phyloP scores from a whole-genome alignment of 1,284 basidiomycete genomes.

The Cryptococcus jaspeensis region DNA sequence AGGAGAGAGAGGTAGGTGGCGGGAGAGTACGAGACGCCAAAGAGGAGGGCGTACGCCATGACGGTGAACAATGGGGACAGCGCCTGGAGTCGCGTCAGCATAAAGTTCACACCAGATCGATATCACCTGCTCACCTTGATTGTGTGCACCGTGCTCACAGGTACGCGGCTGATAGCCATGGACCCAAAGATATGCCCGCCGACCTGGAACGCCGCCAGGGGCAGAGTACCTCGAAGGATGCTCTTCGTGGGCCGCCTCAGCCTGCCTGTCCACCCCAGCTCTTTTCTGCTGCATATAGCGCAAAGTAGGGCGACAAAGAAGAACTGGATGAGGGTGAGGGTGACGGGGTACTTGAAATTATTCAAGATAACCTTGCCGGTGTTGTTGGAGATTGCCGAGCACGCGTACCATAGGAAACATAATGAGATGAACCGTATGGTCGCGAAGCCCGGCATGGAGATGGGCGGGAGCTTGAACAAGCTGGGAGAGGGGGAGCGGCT shows the following conservation, averaged over 20 bases:
- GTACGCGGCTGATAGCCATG: constrained; percentile 92
- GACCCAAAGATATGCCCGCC: constrained; percentile 97
- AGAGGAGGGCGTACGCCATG: constrained; percentile 85
- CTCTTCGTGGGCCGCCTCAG: constrained; percentile 67
- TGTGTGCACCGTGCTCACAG: constrained; percentile 96
- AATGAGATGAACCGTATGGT: constrained; percentile 48
- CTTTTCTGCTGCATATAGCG: constrained; percentile 70
- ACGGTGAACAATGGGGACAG: constrained; percentile 97
- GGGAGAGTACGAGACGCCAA: constrained; percentile 85
- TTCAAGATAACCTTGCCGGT: constrained; percentile 53
- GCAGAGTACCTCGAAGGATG: constrained; percentile 75
- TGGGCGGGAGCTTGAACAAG: constrained; percentile 20
- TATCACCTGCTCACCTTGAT: constrained; percentile 72
- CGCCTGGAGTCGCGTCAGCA: constrained; percentile 59
- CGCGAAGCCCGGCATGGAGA: constrained; percentile 30
- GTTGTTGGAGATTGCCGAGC: constrained; percentile 52
- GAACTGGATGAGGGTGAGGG: constrained; percentile 94
- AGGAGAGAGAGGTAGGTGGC: constrained; percentile 93
- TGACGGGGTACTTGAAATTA: constrained; percentile 51
- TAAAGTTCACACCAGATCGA: no score
- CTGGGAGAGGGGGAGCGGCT: constrained; percentile 15
- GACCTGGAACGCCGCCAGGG: constrained; percentile 88
- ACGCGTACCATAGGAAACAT: constrained; percentile 52
- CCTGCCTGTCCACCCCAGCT: constrained; percentile 56
- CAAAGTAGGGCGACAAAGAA: constrained; percentile 88